Evolutionary conservation across 345 rosid species (phyloP).

Genomic region (Heritiera littoralis): DNA sequence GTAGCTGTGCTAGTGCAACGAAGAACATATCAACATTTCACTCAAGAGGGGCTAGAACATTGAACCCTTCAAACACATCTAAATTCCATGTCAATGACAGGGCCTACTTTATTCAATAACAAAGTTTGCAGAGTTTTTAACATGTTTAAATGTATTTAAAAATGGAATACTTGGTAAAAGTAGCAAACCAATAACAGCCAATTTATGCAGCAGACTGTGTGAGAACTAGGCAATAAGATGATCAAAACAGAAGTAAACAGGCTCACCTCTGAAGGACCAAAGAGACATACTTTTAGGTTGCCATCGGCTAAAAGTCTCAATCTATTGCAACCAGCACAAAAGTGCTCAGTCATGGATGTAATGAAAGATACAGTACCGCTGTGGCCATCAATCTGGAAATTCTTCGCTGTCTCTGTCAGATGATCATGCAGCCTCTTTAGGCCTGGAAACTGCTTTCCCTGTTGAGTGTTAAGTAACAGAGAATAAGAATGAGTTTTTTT

Average conservation of each 20-base stretch:
- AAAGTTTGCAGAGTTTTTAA: not conserved
- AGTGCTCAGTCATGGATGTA: conserved; percentile 97
- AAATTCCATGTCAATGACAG: not conserved
- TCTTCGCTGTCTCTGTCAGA: conserved; percentile 88
- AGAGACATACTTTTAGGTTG: conserved; percentile 98
- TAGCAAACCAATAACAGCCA: not conserved
- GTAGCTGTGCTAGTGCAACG: not conserved
- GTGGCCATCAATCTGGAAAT: conserved; percentile 83
- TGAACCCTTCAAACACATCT: not conserved
- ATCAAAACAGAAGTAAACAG: conserved; percentile 10
- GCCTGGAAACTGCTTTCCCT: conserved; percentile 54
- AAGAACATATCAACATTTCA: not conserved
- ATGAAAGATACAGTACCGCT: conserved; percentile 83
- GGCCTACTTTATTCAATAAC: not conserved
- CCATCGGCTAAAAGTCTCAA: conserved; percentile 96
- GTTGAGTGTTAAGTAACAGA: conserved; percentile 34
- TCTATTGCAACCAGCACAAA: conserved; percentile 98
- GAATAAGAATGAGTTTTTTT: conserved; percentile 16
- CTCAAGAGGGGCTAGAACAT: not conserved
- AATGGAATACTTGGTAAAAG: not conserved
- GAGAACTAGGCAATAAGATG: not conserved
- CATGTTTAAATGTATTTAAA: not conserved
- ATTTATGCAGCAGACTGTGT: not conserved
- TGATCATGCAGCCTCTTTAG: conserved; percentile 72
- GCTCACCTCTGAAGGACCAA: conserved; percentile 91